Base-by-base conservation (phyloP, 1,139 yeast genomes). In the Pneumocystis murina region DNA sequence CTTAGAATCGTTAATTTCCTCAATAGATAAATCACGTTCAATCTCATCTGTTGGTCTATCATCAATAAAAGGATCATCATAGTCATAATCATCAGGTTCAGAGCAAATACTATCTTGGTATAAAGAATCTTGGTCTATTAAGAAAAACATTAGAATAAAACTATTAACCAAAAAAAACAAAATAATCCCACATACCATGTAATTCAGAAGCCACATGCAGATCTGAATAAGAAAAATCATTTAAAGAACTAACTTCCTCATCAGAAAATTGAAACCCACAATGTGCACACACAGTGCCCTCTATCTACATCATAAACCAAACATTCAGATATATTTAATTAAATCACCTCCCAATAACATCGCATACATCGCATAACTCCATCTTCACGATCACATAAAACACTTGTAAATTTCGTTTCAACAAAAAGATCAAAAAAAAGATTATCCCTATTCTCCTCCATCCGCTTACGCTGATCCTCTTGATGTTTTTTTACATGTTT, bases 321-420 rank as follows among this genome's bases (percentile, higher is more conserved):
- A 48, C 28, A 55, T 39, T 30, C 35, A 55, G 3, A 60, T 17
- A 10, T 59, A 60, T 16, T 64, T 48, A 20, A 5, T 12, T 7
- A 24, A 48, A 48, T 59, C 8, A 64, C 57, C 55, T 64, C 65
- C 65, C 65, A 64, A 28, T 60, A 61, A 35, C 65, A 64, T 10
- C 54, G 59, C 12, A 41, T 54, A n/a, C 65, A 64, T 7, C 65
- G 58, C 61, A 62, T 59, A 38, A 64, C 64, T 30, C 43, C 61
- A 24, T 64, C 65, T 48, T 60, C 65, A 17, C 28, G 38, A 38
- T 62, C 65, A 48, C 55, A 24, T 12, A 24, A 35, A 17, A 62
- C 39, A 30, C 60, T 35, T 12, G 60, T 41, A 24, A 63, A 55
- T 2, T 8, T 39, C 2, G 41, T 17, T 36, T 28, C 59, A 12